These are phyloP conservation scores for Aspergillus costaricaensis DNA, from an alignment of 2,329 filamentous ascomycete genomes.

Conservation along the genomic window DNA sequence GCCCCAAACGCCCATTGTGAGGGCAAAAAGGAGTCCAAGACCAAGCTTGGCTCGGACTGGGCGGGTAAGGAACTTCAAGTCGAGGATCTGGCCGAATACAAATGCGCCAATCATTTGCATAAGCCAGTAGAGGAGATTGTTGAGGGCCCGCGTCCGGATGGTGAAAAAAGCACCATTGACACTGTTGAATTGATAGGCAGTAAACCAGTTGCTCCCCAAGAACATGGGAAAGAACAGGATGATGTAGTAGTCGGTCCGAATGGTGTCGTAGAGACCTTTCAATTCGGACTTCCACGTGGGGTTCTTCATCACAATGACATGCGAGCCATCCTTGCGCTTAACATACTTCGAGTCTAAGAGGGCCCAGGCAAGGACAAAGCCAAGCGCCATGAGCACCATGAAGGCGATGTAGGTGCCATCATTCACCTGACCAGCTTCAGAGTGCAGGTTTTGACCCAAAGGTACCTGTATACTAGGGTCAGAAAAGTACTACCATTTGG, in stretches of 20 bases:
- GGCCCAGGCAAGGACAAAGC: conserved; percentile 68
- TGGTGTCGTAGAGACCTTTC: conserved; percentile 71
- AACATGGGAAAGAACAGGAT: conserved; percentile 80
- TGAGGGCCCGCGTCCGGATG: conserved; percentile 73
- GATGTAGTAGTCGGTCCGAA: conserved; percentile 71
- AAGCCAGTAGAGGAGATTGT: conserved; percentile 76
- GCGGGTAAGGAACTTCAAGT: conserved; percentile 61
- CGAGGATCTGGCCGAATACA: conserved; percentile 71
- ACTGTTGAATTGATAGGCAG: conserved; percentile 75
- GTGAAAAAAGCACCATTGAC: conserved; percentile 73
- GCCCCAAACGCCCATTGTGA: conserved; percentile 81
- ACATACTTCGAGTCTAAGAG: conserved; percentile 73
- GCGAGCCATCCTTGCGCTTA: conserved; percentile 73
- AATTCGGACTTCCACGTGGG: conserved; percentile 83
- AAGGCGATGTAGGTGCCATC: conserved; percentile 89
- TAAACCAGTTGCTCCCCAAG: conserved; percentile 77
- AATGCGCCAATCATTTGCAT: conserved; percentile 77
- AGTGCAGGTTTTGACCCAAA: conserved; percentile 50
- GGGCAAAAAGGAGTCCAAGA: conserved; percentile 61
- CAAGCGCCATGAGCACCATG: conserved; percentile 76
- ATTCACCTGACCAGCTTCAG: conserved; percentile 42
- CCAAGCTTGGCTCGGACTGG: conserved; percentile 67
- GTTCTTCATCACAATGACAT: conserved; percentile 86
- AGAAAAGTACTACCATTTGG: background rate
- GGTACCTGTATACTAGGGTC: conserved; percentile 37